These are phyloP conservation scores for Fusarium denticulatum DNA, from an alignment of 2,329 filamentous ascomycete genomes.

Conservation along the genomic window DNA sequence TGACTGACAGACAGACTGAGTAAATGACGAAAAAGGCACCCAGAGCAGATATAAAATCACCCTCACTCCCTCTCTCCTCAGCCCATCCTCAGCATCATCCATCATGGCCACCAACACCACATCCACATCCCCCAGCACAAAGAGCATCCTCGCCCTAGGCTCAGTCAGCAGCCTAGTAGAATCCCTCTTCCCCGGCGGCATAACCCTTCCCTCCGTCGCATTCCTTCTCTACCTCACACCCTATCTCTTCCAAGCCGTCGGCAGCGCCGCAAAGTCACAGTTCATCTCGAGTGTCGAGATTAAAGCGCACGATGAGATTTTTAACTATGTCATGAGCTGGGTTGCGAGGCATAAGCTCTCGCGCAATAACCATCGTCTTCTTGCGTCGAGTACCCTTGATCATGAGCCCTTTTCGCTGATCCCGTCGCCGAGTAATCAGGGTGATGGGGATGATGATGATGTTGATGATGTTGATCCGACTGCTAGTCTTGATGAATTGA, in stretches of 20 bases:
- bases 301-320: conserved; percentile 19
- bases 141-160: not conserved
- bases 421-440: not conserved
- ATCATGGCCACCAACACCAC: not conserved
- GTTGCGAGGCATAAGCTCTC: conserved; percentile 20
- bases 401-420: not conserved
- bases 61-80: not conserved
- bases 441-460: not conserved
- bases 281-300: conserved; percentile 28
- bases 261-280: not conserved
- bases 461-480: not conserved
- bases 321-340: conserved; percentile 29
- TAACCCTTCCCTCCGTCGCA: not conserved
- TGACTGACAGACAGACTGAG: not conserved
- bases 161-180: not conserved
- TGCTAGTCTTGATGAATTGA: conserved; percentile 4
- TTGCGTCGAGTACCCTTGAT: conserved; percentile 15
- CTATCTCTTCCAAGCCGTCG: not conserved
- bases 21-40: not conserved
- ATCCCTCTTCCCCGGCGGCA: not conserved
- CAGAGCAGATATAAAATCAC: not conserved
- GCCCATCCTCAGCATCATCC: not conserved
- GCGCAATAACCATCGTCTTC: conserved; percentile 17
- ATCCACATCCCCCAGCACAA: not conserved
- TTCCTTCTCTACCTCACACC: conserved; percentile 4